phyloP scores from a whole-genome alignment of 116 monocot genomes.

The Iris pallida region DNA sequence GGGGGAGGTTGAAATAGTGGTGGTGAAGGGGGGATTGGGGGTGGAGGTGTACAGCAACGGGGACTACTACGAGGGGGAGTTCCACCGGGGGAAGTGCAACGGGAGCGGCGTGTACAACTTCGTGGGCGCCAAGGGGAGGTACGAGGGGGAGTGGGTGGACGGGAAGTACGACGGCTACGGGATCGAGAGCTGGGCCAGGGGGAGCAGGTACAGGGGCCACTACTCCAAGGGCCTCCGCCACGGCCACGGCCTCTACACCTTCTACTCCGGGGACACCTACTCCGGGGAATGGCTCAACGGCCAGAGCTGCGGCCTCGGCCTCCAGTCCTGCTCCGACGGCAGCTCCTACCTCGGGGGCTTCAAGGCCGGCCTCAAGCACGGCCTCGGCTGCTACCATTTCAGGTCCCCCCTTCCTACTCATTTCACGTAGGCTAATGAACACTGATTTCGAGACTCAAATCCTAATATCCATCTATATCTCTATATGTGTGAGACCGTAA shows the following conservation, averaged over 20 bases:
- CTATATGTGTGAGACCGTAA: too few species aligned
- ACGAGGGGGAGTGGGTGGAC: conserved; percentile 27
- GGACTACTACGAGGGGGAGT: conserved; percentile 31
- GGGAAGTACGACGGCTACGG: conserved; percentile 8
- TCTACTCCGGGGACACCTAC: conserved; percentile 19
- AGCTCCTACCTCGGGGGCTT: conserved; percentile 23
- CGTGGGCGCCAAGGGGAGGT: conserved; percentile 19
- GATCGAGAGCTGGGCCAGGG: conserved; percentile 31
- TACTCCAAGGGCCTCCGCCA: conserved; percentile 14
- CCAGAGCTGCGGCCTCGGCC: conserved; percentile 21
- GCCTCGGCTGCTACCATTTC: not conserved
- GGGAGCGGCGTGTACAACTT: conserved; percentile 30
- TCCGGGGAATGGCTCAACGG: conserved; percentile 29
- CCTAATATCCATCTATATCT: too few species aligned
- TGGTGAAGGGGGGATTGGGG: conserved; percentile 3
- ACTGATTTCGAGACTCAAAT: too few species aligned
- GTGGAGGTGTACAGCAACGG: conserved; percentile 14
- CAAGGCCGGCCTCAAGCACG: conserved; percentile 5
- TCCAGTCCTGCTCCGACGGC: conserved; percentile 8
- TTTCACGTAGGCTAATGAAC: too few species aligned
- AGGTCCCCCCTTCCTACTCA: not conserved
- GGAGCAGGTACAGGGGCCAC: conserved; percentile 15
- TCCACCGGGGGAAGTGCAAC: conserved; percentile 18
- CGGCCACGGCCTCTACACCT: conserved; percentile 12
- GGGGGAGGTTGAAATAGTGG: not conserved